Evolutionary conservation across 805 yeast genomes (phyloP).

Genomic region (Dipodascus geniculatus): DNA sequence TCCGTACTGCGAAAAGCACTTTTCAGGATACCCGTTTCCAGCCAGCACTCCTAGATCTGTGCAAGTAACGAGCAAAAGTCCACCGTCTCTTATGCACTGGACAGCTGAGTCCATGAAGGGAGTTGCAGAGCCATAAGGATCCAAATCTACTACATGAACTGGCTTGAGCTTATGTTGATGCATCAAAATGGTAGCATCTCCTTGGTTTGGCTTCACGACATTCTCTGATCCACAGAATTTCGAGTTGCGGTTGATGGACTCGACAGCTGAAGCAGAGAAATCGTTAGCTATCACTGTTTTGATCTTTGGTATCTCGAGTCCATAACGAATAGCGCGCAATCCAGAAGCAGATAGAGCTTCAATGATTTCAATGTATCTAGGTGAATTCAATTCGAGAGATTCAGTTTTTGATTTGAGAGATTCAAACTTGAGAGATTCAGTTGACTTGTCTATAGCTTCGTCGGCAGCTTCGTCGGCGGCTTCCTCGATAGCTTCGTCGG

Average conservation of each 20-base stretch:
- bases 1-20: conserved; percentile 89
- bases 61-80: conserved; percentile 81
- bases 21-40: conserved; percentile 93
- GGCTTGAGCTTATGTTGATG: conserved; percentile 26
- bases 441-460: background rate
- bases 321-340: conserved; percentile 84
- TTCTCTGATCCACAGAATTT: conserved; percentile 47
- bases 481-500: conserved; percentile 3
- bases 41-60: conserved; percentile 94
- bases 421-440: background rate
- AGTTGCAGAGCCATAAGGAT: conserved; percentile 96
- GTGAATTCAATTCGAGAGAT: too few species aligned
- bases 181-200: conserved; percentile 89
- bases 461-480: conserved; percentile 2
- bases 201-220: conserved; percentile 56
- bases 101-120: conserved; percentile 92
- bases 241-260: conserved; percentile 62
- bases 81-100: conserved; percentile 73
- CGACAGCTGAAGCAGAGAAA: conserved; percentile 73
- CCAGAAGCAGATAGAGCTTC: conserved; percentile 97
- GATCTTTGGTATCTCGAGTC: conserved; percentile 75
- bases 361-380: conserved; percentile 56
- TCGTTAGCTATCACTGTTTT: conserved; percentile 80
- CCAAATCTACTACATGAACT: conserved; percentile 80
- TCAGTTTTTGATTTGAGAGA: conserved; percentile 4